Evolutionary conservation across 164 flowering plant species (phyloP).

Genomic region (Sextonia rubra): DNA sequence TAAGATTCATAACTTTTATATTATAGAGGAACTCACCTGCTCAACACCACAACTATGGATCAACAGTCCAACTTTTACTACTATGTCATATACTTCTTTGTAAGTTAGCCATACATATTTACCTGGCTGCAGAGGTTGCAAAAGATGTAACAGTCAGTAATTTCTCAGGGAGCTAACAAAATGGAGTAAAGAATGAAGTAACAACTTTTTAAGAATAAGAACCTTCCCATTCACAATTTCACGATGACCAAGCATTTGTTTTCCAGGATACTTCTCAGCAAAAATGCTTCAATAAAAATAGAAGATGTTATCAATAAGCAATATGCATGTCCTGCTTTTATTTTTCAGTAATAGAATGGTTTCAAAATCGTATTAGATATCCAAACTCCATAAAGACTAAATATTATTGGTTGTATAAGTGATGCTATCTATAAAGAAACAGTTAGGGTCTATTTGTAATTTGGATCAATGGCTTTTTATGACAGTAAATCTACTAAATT

Average conservation of each 20-base stretch:
- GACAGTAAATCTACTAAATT: too few species aligned
- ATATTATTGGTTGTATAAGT: too few species aligned
- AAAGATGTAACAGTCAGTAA: neutral
- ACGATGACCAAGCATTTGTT: conserved; percentile 85
- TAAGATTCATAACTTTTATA: neutral
- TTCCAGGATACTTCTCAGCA: conserved; percentile 69
- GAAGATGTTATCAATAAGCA: too few species aligned
- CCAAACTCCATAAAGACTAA: too few species aligned
- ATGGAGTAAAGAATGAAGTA: neutral
- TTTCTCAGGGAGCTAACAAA: neutral
- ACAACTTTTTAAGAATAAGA: neutral
- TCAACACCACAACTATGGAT: conserved; percentile 71
- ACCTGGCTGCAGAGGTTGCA: conserved; percentile 53
- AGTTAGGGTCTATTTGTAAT: too few species aligned
- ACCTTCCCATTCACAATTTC: conserved; percentile 72
- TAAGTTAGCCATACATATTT: conserved; percentile 83
- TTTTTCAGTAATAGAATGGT: neutral
- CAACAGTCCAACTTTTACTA: conserved; percentile 62
- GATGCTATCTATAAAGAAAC: too few species aligned
- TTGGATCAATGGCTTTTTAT: too few species aligned
- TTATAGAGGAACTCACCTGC: conserved; percentile 35
- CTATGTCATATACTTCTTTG: conserved; percentile 73
- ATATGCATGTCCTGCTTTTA: too few species aligned
- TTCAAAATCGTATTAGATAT: too few species aligned
- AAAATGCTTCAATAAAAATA: conserved; percentile 38